Base-by-base conservation (phyloP, 345 rosid genomes). In the Combretum micranthum region DNA sequence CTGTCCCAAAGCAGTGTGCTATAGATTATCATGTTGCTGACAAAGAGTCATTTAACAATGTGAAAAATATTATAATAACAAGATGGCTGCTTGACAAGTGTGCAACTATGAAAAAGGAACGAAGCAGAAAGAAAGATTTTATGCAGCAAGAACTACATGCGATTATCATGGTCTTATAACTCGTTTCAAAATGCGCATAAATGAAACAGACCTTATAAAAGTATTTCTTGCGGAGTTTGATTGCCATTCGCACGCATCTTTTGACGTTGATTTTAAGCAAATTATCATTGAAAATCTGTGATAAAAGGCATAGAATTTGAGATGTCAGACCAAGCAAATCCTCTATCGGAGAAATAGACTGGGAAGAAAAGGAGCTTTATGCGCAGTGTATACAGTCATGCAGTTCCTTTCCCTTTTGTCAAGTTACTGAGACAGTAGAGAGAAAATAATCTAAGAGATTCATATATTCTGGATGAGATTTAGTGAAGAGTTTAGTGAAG, bases 221-320 rank as follows among this genome's bases (percentile, higher is more conserved):
- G 64, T 83, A 90, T 73, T 85, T 90, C 76, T 85, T 87, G 59
- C 94, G 86, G 54, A 85, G 83, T 75, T 82, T 87, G 69, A 87
- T 85, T 18, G 97, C 96, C 56, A 82, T 59, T 48, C 75, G 69
- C 56, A 87, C 46, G 44, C 96, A 90, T 61, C 89, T 80, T 69
- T 63, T 87, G 48, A 85, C 83, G 43, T 75, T 81, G 62, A 90
- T 77, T 66, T 76, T 85, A 53, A 87, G 82, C 74, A 75, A 61
- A 55, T 85, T 90, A 64, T 85, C 97, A 83, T 85, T 90, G 71
- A 85, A 90, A 68, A 85, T 82, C 97, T 90, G 86, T 80, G 74
- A 59, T 15, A 21, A 21, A 43, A 56, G 39, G 51, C n/a, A 22
- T 47, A 59, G 10, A 21, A 21, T 23, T 32, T 39, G 50, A 47